Base-by-base conservation (phyloP, 768 basidiomycete genomes). In the Mrakia gelida region DNA sequence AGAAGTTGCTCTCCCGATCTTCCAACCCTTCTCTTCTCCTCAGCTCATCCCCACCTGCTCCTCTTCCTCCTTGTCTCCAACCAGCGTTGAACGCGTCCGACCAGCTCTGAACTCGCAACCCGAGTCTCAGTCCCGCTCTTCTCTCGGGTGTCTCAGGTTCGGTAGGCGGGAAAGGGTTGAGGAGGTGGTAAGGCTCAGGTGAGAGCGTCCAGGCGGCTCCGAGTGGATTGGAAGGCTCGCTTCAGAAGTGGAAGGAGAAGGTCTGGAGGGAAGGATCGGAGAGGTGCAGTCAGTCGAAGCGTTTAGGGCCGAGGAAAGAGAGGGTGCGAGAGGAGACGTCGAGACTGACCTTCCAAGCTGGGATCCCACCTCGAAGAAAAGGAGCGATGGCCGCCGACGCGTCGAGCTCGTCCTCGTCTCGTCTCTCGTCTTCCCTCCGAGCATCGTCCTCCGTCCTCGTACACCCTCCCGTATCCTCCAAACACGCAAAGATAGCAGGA, bases 171-270 rank as follows among this genome's bases (percentile, higher is more conserved):
- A 21, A 28, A 41, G 23, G 52, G 30, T 23, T 41, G 11, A 16
- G 18, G 49, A 45, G 30, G 71, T 45, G 28, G 34, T 38, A 38
- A 23, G 74, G 74, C 45, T 75, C 74, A 4, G 74, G 74, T 6
- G 61, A 63, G 16, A 75, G 45, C 7, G 74, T 75, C 74, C 74
- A 75, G 18, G 45, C 32, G 34, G 63, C 28, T 34, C 74, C 74
- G 59, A 75, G 74, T 11, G 74, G 74, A 34, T 65, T 75, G 1
- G 9, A 18, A n/a, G 41, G 21, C 28, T 62, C 43, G 8, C 38
- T 26, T 61, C 74, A 75, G 45, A 75, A 75, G 30, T 75, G 74
- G 38, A 62, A 65, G 18, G 74, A 65, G 61, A 75, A 75, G 43
- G 54, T 18, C 71, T 72, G 45, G n/a, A 38, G 38, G 38, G 38